A percentile compares a stretch with the other conserved stretches of the same genome.
Evolutionary conservation across 805 yeast species (phyloP).

Genomic region (Naumovozyma baii): DNA sequence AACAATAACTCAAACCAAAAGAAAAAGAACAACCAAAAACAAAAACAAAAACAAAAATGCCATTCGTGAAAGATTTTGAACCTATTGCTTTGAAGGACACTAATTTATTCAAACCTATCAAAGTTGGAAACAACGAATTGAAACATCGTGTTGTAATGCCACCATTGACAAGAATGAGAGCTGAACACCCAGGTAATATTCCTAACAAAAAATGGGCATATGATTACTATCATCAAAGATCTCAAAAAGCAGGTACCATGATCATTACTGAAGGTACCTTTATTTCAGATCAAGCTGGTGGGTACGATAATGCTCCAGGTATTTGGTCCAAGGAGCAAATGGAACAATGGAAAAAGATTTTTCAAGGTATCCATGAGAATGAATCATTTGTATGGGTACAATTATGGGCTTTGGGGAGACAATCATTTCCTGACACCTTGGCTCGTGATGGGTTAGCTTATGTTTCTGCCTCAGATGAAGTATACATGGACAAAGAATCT

Average conservation of each 20-base stretch:
- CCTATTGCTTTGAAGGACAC: slow-evolving; percentile 19
- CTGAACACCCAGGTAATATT: slow-evolving; percentile 21
- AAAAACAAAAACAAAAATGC: slow-evolving; percentile 1
- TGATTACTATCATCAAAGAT: slow-evolving; percentile 43
- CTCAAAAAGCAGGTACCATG: slow-evolving; percentile 31
- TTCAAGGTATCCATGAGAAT: slow-evolving; percentile 40
- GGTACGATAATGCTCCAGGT: slow-evolving; percentile 38
- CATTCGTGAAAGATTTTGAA: slow-evolving; percentile 7
- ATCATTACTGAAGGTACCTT: slow-evolving; percentile 49
- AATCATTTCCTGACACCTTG: slow-evolving; percentile 30
- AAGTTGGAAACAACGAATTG: slow-evolving; percentile 29
- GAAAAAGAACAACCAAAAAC: neutral
- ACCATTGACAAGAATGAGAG: slow-evolving; percentile 1
- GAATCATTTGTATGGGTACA: slow-evolving; percentile 38
- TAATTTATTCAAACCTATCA: slow-evolving; percentile 32
- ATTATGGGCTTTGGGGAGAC: slow-evolving; percentile 41
- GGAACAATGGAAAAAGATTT: slow-evolving; percentile 39
- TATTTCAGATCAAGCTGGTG: slow-evolving; percentile 33
- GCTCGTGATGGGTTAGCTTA: slow-evolving; percentile 31
- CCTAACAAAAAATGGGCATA: slow-evolving; percentile 34
- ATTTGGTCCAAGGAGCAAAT: slow-evolving; percentile 39
- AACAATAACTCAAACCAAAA: neutral
- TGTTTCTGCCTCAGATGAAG: slow-evolving; percentile 32
- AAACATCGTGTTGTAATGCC: slow-evolving; percentile 28
- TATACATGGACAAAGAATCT: slow-evolving; percentile 27